phyloP scores from a whole-genome alignment of 345 rosid genomes.

The Camelina laxa region DNA sequence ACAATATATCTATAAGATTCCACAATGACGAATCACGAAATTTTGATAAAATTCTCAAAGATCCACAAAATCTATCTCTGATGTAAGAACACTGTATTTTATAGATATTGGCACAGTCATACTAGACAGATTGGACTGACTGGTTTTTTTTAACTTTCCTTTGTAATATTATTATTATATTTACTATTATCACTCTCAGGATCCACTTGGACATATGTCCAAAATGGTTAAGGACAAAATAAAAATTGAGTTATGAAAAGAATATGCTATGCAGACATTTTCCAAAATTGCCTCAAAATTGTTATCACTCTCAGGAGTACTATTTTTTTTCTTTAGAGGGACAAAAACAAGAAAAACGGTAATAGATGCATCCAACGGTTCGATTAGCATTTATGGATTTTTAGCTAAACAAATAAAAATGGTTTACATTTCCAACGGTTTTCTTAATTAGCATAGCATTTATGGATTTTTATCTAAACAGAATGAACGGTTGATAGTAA shows the following conservation, averaged over 20 bases:
- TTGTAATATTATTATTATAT: not conserved
- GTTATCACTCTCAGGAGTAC: too few relatives aligned
- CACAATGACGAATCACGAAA: slow-evolving; percentile 20
- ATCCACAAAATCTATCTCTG: slow-evolving; percentile 17
- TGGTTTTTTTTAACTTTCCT: not conserved
- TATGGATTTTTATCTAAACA: slow-evolving; percentile 11
- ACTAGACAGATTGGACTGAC: not conserved
- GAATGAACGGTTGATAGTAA: slow-evolving; percentile 13
- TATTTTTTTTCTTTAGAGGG: not conserved
- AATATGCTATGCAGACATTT: not conserved
- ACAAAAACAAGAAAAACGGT: not conserved
- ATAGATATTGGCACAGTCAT: not conserved
- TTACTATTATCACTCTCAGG: not conserved
- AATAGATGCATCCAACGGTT: not conserved
- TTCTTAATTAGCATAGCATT: too few relatives aligned
- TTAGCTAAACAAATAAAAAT: slow-evolving; percentile 5
- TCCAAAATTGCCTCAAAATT: not conserved
- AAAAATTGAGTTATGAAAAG: not conserved
- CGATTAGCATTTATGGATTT: not conserved
- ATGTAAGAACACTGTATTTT: slow-evolving; percentile 22
- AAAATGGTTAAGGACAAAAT: slow-evolving; percentile 7
- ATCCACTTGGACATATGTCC: slow-evolving; percentile 15
- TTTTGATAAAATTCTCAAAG: slow-evolving; percentile 1
- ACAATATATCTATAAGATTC: not conserved
- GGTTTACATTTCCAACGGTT: too few relatives aligned